Base-by-base conservation (phyloP, 495 filamentous ascomycete genomes). In the Xylaria venustula region DNA sequence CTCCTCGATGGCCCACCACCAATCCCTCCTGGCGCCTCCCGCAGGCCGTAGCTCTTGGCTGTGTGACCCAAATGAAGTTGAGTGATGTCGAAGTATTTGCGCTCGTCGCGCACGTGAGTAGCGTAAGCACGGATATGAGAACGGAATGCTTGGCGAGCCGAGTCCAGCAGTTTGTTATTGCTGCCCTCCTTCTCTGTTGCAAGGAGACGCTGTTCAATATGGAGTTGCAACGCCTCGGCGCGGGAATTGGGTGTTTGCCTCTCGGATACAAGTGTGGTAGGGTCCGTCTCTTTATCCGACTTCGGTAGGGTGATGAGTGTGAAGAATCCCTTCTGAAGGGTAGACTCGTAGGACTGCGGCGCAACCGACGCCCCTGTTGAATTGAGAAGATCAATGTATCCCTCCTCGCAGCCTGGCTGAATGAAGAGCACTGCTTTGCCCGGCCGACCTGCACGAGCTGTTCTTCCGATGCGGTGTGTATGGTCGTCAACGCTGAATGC, bases 111-210 rank as follows among this genome's bases (percentile, higher is more conserved):
- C 8, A 95, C 87, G 73, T 98, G 94, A 1, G 94, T 98, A 2
- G 95, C 90, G 68, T 98, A 98, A 0, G 95, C 94, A 15, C 95
- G 81, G 50, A 98, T 87, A 68, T 98, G 93, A 15, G 90, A 94
- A 63, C 93, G 90, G 78, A 88, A 98, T 0, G 88, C 94, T 47
- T 88, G 85, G 8, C 89, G 81, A 0, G 87, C 93, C 72, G 90
- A 78, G 58, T 90, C 89, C 1, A 92, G 81, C 36, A 79, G 64
- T 40, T 73, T 76, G 32, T 64, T 64, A 37, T 68, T 74, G 22
- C 49, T 61, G 3, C 68, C 66, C 30, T 55, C 61, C n/a, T 74
- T 75, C 17, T 66, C 64, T 17, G 54, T 63, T 4, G 73, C 67
- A 20, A 81, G 73, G 9, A 81, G 70, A 0, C 79, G 71, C 62